Evolutionary conservation across 306 rosid species (phyloP).

Genomic region (Astragalus glycyphyllos): DNA sequence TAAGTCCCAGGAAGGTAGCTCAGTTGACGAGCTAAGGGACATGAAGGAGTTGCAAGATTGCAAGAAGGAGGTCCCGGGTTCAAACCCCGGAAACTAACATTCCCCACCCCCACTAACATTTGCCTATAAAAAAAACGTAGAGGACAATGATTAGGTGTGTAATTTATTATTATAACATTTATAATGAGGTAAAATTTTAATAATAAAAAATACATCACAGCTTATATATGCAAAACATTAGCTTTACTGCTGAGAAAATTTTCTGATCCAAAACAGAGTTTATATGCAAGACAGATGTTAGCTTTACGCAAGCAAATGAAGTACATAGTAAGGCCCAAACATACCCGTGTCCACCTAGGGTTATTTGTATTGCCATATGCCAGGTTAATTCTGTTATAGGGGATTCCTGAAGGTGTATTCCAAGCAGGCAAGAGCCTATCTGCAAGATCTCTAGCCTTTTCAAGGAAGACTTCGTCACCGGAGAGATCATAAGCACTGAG

Average conservation of each 20-base stretch:
- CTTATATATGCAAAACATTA: no score
- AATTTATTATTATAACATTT: no score
- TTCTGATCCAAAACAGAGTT: constrained; percentile 31
- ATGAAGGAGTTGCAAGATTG: no score
- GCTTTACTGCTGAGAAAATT: not conserved
- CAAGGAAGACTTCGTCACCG: constrained; percentile 63
- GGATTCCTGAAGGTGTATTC: constrained; percentile 76
- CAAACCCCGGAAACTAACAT: no score
- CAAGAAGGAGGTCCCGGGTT: no score
- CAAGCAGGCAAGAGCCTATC: constrained; percentile 73
- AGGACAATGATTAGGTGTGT: no score
- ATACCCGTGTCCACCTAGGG: constrained; percentile 66
- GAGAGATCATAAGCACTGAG: constrained; percentile 73
- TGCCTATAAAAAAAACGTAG: no score
- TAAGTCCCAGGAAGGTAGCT: no score
- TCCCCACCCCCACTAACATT: no score
- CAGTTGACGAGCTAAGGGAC: no score
- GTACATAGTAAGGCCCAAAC: constrained; percentile 22
- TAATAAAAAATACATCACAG: no score
- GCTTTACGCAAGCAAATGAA: constrained; percentile 18
- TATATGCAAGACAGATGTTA: not conserved
- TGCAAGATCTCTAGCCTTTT: constrained; percentile 66
- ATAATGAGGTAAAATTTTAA: no score
- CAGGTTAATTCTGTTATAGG: constrained; percentile 67
- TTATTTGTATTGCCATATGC: constrained; percentile 56